phyloP scores from a whole-genome alignment of 202 grass and related monocot genomes.

The Elaeis oleifera region DNA sequence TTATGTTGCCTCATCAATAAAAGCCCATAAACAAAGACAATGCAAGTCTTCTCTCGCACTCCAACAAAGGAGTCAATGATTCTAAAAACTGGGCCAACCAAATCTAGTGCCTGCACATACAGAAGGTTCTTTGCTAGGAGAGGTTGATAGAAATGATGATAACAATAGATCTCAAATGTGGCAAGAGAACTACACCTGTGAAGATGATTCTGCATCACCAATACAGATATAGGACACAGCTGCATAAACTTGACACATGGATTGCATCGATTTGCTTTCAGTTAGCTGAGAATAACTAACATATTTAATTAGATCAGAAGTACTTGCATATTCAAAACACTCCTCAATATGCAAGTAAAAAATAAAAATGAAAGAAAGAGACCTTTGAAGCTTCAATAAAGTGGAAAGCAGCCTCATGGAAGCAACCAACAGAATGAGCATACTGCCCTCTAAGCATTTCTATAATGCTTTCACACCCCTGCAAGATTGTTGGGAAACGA shows the following conservation, averaged over 20 bases:
- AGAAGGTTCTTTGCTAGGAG: too few relatives aligned
- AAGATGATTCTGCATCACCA: slow-evolving; percentile 80
- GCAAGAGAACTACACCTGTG: slow-evolving; percentile 40
- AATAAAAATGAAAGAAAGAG: not conserved
- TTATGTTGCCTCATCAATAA: slow-evolving; percentile 97
- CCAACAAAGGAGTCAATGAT: slow-evolving; percentile 96
- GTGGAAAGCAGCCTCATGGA: slow-evolving; percentile 87
- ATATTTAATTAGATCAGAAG: not conserved
- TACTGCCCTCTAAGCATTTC: slow-evolving; percentile 91
- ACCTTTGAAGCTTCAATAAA: slow-evolving; percentile 81
- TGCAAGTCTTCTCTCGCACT: slow-evolving; percentile 93
- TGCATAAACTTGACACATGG: slow-evolving; percentile 93
- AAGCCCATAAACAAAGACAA: slow-evolving; percentile 95
- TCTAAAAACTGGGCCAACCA: slow-evolving; percentile 84
- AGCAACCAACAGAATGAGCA: slow-evolving; percentile 97
- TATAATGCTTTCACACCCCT: slow-evolving; percentile 82
- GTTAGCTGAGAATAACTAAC: slow-evolving; percentile 45
- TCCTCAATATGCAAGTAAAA: not conserved
- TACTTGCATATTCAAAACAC: too few relatives aligned
- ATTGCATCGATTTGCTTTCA: slow-evolving; percentile 87
- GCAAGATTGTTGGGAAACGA: slow-evolving; percentile 83
- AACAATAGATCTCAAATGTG: slow-evolving; percentile 6
- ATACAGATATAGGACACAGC: slow-evolving; percentile 80
- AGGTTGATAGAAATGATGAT: not conserved
- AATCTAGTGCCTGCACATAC: slow-evolving; percentile 66